Percentiles rank a stretch among this genome's conserved stretches.
Conservation (phyloP, 129 eudicot species). For the Chrysanthemum seticuspe region DNA sequence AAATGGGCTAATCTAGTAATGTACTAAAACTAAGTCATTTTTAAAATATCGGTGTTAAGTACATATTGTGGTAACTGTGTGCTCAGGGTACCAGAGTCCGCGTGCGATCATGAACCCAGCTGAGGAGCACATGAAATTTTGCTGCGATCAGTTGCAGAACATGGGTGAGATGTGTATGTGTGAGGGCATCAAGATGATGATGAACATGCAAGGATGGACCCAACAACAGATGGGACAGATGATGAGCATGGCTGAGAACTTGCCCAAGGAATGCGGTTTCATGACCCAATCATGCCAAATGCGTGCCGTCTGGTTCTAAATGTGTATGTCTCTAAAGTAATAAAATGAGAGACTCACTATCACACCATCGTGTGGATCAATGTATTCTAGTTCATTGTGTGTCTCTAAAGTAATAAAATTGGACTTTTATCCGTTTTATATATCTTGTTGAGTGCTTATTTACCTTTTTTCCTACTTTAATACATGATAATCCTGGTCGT, state of each 20-base stretch:
- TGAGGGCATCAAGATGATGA: neutral
- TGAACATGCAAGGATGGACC: conserved; percentile 14
- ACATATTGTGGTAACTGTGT: neutral
- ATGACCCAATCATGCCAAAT: neutral
- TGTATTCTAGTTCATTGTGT: neutral
- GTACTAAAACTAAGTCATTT: neutral
- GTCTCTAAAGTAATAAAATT: neutral
- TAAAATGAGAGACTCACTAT: conserved; percentile 4
- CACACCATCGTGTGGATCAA: conserved; percentile 1
- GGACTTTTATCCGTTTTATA: neutral
- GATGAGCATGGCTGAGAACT: neutral
- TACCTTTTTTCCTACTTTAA: neutral
- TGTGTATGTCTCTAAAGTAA: neutral
- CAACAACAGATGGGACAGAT: neutral
- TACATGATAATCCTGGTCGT: neutral
- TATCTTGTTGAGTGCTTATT: neutral
- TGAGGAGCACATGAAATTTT: neutral
- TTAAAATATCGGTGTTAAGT: neutral
- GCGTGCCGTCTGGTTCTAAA: neutral
- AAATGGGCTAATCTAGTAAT: neutral
- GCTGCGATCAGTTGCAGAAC: conserved; percentile 28
- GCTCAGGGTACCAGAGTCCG: neutral
- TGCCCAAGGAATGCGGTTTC: neutral
- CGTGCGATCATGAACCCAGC: neutral
- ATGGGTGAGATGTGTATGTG: conserved; percentile 29